Percentiles rank a stretch among this genome's conserved stretches.
These are phyloP conservation scores for Blastomyces silverae DNA, from an alignment of 2,329 filamentous ascomycete species.

Conservation along the genomic window DNA sequence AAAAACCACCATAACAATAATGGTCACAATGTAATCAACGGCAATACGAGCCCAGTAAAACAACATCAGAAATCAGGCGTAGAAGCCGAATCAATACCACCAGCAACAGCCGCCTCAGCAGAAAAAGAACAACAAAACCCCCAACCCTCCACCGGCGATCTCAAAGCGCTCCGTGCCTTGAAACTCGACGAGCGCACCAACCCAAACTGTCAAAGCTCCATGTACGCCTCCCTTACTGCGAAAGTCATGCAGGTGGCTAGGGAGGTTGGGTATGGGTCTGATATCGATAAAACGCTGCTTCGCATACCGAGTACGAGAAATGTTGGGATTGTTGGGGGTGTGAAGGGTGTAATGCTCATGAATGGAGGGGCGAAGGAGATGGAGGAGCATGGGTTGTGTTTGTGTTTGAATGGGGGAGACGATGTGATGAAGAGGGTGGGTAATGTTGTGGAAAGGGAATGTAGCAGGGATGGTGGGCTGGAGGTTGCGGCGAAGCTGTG, in stretches of 20 bases:
- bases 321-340: conserved; percentile 21
- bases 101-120: background rate
- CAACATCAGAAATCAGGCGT: background rate
- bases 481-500: conserved; percentile 43
- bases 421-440: conserved; percentile 46
- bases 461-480: conserved; percentile 40
- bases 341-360: conserved; percentile 31
- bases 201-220: conserved; percentile 50
- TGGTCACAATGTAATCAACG: conserved; percentile 42
- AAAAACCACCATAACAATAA: background rate
- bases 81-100: background rate
- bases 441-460: conserved; percentile 55
- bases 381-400: background rate
- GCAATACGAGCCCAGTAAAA: conserved; percentile 16
- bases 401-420: background rate
- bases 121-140: conserved; percentile 11
- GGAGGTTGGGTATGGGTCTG: conserved; percentile 71
- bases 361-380: background rate
- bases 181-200: conserved; percentile 32
- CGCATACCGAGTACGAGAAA: conserved; percentile 58
- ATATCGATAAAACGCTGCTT: conserved; percentile 74
- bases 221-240: conserved; percentile 74
- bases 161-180: conserved; percentile 35
- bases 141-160: conserved; percentile 36
- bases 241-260: conserved; percentile 66